Conservation (phyloP, 2,329 filamentous ascomycete genomes). For the Eurotiales sp. region DNA sequence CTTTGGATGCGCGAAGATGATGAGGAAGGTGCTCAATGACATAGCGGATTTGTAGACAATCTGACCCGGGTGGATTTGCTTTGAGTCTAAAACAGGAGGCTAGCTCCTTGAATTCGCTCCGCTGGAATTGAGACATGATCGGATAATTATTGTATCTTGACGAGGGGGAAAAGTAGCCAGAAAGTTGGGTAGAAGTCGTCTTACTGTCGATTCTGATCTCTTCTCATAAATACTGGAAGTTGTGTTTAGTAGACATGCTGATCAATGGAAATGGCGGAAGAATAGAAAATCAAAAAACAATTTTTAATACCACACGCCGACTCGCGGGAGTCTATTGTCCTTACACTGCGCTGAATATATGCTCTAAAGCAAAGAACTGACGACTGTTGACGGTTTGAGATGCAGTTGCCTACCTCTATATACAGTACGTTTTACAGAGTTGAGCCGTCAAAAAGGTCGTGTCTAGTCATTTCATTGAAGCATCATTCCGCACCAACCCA, state of each 20-base stretch:
- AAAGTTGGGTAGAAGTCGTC: background rate
- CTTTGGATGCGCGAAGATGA: constrained; percentile 3
- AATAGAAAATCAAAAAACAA: too few species aligned
- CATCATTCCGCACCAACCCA: background rate
- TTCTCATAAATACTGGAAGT: background rate
- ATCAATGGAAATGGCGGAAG: too few species aligned
- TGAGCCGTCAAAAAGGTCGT: background rate
- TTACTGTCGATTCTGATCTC: background rate
- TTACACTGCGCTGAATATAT: too few species aligned
- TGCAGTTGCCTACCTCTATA: too few species aligned
- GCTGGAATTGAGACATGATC: background rate
- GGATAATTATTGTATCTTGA: background rate
- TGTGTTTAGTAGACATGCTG: background rate
- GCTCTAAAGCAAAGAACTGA: too few species aligned
- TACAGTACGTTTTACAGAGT: too few species aligned
- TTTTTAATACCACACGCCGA: too few species aligned
- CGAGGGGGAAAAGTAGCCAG: background rate
- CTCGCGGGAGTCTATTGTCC: too few species aligned
- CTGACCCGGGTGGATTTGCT: background rate
- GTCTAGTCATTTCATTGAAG: background rate
- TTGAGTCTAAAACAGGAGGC: background rate
- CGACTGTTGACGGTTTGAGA: too few species aligned
- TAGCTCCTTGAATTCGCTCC: constrained; percentile 1
- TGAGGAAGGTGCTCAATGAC: background rate
- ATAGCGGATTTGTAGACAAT: background rate